Base-by-base conservation (phyloP, 192 early-diverging fungal genomes). In the Dimargaris xerosporica region DNA sequence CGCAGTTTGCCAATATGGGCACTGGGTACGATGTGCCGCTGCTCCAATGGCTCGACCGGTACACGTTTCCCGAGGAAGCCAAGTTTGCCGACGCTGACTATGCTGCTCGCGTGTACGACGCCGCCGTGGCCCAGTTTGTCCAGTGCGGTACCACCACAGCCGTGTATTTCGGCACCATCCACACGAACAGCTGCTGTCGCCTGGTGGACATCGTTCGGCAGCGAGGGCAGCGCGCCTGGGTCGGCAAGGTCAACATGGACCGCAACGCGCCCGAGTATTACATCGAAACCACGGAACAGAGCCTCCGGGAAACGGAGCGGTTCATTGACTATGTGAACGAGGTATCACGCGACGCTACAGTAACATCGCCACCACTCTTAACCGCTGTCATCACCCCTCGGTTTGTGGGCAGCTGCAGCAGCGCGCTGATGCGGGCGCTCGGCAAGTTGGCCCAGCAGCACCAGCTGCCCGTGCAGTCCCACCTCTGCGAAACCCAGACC, bases 191-290 rank as follows among this genome's bases (percentile, higher is more conserved):
- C 15, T 84, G 81, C 65, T 78, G 85, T 59, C 64, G 76, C 19
- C 76, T 98, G 58, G 91, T 82, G 3, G 77, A 90, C 39, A 76
- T 86, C 28, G 80, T 91, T 52, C 74, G 82, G 43, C 69, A 76
- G 43, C 69, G 77, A n/a, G 95, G 93, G 10, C 95, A 98, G 71
- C 87, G 95, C 61, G 93, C 87, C 23, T 90, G 82, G 68, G 83
- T 98, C 42, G 95, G 95, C 21, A 95, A 96, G 67, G 93, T 98
- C 60, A 91, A 90, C 78, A 98, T 98, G 95, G 91, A 94, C 71
- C 74, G 83, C 62, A 91, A 94, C 67, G 70, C 80, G 0, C 90
- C 91, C 28, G 78, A 83, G 41, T 85, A 78, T 66, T 88, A 91
- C 70, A 67, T 80, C 28, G 91, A 96, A 69, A 68, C 75, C 21